These are phyloP conservation scores for Aspergillus sp. DNA, from an alignment of 2,329 filamentous ascomycete genomes.

Conservation along the genomic window DNA sequence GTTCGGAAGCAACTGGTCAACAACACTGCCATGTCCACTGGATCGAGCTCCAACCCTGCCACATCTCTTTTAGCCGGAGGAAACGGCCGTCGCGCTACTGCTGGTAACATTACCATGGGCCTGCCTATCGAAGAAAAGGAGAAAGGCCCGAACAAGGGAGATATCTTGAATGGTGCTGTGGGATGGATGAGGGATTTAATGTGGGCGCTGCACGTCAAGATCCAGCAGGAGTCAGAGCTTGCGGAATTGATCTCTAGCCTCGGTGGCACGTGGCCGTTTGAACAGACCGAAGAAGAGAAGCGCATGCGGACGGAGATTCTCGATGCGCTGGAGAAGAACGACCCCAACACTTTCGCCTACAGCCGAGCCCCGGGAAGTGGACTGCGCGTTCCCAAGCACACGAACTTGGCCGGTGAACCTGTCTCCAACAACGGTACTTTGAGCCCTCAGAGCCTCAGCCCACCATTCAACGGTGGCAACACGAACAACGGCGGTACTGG, in stretches of 20 bases:
- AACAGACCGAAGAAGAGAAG: constrained; percentile 84
- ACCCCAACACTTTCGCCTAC: constrained; percentile 73
- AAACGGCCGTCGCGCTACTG: constrained; percentile 73
- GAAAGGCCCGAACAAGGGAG: constrained; percentile 97
- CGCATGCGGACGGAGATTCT: constrained; percentile 93
- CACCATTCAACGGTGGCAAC: constrained; percentile 69
- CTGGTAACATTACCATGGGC: constrained; percentile 85
- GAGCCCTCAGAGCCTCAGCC: constrained; percentile 64
- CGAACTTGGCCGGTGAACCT: constrained; percentile 82
- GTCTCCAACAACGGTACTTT: constrained; percentile 51
- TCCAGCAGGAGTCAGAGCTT: constrained; percentile 85
- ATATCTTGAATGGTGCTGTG: constrained; percentile 94
- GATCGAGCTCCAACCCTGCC: constrained; percentile 56
- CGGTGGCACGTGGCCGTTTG: constrained; percentile 74
- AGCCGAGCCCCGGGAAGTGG: constrained; percentile 79
- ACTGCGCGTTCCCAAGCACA: constrained; percentile 87
- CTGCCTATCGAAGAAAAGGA: constrained; percentile 95
- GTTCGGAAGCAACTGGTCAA: constrained; percentile 92
- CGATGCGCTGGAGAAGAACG: constrained; percentile 81
- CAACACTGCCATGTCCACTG: constrained; percentile 81
- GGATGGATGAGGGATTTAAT: constrained; percentile 97
- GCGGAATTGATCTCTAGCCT: constrained; percentile 70
- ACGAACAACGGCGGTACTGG: constrained; percentile 47
- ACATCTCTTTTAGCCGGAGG: constrained; percentile 86
- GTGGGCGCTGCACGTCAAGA: constrained; percentile 90